These are phyloP conservation scores for Eimeria falciformis DNA, from an alignment of 169 alveolate species.

Conservation along the genomic window DNA sequence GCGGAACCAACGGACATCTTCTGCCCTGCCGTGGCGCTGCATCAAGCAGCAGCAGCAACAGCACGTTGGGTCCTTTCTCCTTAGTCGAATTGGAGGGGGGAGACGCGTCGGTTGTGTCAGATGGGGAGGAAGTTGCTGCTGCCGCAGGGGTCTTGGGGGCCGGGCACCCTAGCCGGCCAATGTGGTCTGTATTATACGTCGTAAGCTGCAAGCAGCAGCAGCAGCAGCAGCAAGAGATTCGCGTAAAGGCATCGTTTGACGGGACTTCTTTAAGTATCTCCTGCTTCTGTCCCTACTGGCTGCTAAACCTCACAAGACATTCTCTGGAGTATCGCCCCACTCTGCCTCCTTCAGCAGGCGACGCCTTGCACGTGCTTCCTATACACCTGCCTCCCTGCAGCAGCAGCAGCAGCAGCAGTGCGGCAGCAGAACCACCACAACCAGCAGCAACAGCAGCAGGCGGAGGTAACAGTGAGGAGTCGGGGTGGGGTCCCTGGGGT, in stretches of 20 bases:
- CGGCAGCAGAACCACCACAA: too few relatives aligned
- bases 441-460: neutral
- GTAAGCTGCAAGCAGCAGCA: neutral
- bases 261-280: neutral
- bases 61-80: neutral
- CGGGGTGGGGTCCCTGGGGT: neutral
- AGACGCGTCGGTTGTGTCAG: neutral
- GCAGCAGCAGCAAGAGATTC: neutral
- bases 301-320: conserved; percentile 15
- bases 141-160: conserved; percentile 7
- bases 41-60: conserved; percentile 20
- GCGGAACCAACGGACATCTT: neutral
- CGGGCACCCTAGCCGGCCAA: neutral
- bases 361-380: neutral
- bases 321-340: conserved; percentile 38
- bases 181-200: neutral
- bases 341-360: conserved; percentile 30
- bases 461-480: neutral
- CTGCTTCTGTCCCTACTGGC: conserved; percentile 34
- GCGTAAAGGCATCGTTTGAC: conserved; percentile 11
- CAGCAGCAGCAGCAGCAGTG: conserved; percentile 3
- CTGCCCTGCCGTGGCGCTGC: neutral
- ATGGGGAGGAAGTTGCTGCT: neutral
- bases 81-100: neutral
- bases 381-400: conserved; percentile 46